Conservation (phyloP, 768 basidiomycete species). For the Tremella fuciformis region DNA sequence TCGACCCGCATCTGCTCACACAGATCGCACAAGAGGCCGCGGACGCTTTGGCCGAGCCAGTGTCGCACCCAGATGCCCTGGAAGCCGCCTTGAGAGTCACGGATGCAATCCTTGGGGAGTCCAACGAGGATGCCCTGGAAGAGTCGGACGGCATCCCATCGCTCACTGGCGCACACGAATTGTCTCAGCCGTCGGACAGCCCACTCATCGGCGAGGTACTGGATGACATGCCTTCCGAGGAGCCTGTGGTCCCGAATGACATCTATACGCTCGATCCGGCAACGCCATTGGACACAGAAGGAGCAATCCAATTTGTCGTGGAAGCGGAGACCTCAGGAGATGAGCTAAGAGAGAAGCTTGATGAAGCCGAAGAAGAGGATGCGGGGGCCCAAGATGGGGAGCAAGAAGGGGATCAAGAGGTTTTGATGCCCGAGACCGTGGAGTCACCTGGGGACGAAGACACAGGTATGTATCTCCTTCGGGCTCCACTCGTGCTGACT, state of each 20-base stretch:
- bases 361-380: not conserved
- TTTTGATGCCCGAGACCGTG: not conserved
- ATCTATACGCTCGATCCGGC: no score
- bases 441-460: no score
- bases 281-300: no score
- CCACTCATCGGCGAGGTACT: no score
- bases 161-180: no score
- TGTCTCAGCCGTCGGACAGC: no score
- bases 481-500: no score
- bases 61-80: conserved; percentile 5
- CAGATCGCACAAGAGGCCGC: conserved; percentile 1
- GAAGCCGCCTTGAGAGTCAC: no score
- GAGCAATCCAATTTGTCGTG: no score
- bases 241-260: no score
- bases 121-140: not conserved
- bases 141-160: not conserved
- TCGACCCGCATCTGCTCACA: conserved; percentile 5
- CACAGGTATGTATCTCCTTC: no score
- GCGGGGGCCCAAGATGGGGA: not conserved
- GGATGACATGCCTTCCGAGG: no score
- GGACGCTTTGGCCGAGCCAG: not conserved
- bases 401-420: conserved; percentile 11
- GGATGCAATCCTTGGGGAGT: not conserved
- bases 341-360: not conserved
- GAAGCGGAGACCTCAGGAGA: not conserved